Conservation (phyloP, 805 yeast species). For the Sugiyamaella marilandica region DNA sequence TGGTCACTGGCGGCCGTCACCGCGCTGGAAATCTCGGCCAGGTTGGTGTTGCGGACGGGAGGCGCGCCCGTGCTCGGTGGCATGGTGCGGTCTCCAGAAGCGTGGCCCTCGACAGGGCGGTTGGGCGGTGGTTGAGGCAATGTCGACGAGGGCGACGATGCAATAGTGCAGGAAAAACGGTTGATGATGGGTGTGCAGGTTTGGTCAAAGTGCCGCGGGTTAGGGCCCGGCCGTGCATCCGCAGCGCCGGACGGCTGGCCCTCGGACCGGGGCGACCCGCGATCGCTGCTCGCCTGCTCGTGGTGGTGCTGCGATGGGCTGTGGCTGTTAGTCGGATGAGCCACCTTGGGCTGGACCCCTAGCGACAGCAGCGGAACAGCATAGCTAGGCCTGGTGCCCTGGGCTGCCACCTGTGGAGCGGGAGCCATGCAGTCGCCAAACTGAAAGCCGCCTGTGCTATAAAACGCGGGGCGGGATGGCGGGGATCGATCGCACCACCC, state of each 20-base stretch:
- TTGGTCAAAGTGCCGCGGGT: not conserved
- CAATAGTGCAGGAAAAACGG: not conserved
- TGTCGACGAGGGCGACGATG: not conserved
- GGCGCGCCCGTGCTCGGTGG: constrained; percentile 3
- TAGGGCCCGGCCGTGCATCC: not conserved
- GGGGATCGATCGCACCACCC: too few species aligned
- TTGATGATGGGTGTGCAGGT: not conserved
- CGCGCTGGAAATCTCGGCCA: constrained; percentile 40
- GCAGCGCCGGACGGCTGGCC: constrained; percentile 1
- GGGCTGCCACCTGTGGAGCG: not conserved
- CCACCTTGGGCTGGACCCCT: constrained; percentile 6
- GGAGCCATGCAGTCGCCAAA: not conserved
- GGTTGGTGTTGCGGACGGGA: constrained; percentile 16
- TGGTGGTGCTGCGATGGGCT: not conserved
- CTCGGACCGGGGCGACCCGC: too few species aligned
- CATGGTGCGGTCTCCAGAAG: not conserved
- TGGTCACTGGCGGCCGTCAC: constrained; percentile 63
- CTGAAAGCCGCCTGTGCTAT: too few species aligned
- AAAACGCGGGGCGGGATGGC: too few species aligned
- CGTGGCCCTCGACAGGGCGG: not conserved
- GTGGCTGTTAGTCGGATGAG: not conserved
- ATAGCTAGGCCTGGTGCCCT: not conserved
- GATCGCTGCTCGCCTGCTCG: not conserved
- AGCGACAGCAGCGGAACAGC: constrained; percentile 11
- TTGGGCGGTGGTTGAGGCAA: not conserved